Conservation (phyloP, 2,329 filamentous ascomycete genomes). For the Cladophialophora yegresii region DNA sequence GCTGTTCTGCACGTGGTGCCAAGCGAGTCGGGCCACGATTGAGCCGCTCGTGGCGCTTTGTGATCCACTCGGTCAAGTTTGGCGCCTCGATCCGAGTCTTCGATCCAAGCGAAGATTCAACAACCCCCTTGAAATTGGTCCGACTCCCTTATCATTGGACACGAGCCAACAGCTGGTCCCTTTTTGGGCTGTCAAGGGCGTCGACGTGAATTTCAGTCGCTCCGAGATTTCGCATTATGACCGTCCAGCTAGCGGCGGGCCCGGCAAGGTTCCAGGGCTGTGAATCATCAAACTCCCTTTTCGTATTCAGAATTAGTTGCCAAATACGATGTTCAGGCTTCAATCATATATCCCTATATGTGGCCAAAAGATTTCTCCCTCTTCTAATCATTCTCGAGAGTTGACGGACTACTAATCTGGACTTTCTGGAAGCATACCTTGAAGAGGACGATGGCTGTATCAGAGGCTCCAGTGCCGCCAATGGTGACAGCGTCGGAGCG, state of each 20-base stretch:
- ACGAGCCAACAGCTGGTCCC: neutral
- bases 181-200: neutral
- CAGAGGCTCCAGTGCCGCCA: slow-evolving; percentile 2
- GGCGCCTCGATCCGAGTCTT: slow-evolving; percentile 6
- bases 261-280: neutral
- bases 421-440: neutral
- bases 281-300: neutral
- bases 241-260: neutral
- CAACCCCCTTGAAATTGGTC: slow-evolving; percentile 9
- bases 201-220: neutral
- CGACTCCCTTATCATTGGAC: neutral
- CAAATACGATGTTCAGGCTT: neutral
- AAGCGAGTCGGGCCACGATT: neutral
- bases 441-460: neutral
- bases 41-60: neutral
- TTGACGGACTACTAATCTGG: neutral
- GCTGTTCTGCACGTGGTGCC: neutral
- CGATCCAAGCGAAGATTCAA: slow-evolving; percentile 1
- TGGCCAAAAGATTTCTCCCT: neutral
- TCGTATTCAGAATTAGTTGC: neutral
- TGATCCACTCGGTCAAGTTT: slow-evolving; percentile 4
- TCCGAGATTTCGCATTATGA: neutral
- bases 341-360: neutral
- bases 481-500: neutral
- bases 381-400: neutral